Evolutionary conservation across 768 basidiomycete species (phyloP), one percentile per base, ranked within the genome.

Genomic region (Leucosporidium yakuticum): DNA sequence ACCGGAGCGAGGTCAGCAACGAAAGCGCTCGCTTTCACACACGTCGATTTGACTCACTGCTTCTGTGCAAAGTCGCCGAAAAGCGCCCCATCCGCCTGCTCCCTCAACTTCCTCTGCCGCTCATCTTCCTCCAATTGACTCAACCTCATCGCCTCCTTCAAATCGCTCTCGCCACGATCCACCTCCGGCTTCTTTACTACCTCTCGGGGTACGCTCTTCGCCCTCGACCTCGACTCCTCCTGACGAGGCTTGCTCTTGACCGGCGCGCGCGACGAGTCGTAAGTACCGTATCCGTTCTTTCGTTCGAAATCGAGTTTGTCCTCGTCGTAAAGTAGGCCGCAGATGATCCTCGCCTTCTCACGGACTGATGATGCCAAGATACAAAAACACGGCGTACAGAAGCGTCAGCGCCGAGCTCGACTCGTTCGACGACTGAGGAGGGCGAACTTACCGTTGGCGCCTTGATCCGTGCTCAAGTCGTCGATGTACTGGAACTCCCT

Each of bases 401-500:
- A 51, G 32, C n/a, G 39, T n/a, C 39, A 19, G n/a, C 36, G 36
- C 23, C 12, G 21, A 4, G 31, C 20, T 14, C 23, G 60, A 4
- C 5, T 19, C n/a, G 49, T 6, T 2, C 14, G 14, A 32, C 21
- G 5, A 36, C 8, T 25, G 5, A 9, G 32, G 39, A 27, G 25
- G 27, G 4, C 9, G 49, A 14, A 32, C 34, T 3, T 1, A 62
- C 62, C 90, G 78, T 97, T 97, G 20, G 90, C 90, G 31, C 95
- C 95, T 75, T 94, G 91, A 77, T 98, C 95, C 78, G 94, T 94
- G 62, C 87, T 88, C 53, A 90, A 86, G 76, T 97, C 95, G 78
- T 97, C 95, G 64, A 93, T 78, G 76, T 87, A 95, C 74, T 97
- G 94, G 80, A 98, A 98, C 79, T 98, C 95, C 78, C 96, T 94